Evolutionary conservation across 2,329 filamentous ascomycete species (phyloP).

Genomic region (Clonostachys byssicola): DNA sequence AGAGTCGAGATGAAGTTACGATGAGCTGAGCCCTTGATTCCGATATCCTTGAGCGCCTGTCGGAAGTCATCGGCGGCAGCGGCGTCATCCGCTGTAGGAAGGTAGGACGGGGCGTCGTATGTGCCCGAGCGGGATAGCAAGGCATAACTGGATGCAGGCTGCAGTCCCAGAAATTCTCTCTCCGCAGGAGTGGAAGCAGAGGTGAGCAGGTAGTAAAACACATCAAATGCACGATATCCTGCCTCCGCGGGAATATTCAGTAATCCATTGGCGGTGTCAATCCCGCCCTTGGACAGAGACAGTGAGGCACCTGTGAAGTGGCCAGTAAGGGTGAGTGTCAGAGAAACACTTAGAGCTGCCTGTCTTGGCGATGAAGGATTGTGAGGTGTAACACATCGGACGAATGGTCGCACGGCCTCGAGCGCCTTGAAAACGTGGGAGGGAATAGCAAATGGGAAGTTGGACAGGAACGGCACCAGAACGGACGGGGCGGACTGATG

Average conservation of each 20-base stretch:
- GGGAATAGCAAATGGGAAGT: slow-evolving; percentile 77
- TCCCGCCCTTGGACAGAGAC: slow-evolving; percentile 79
- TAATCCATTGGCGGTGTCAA: slow-evolving; percentile 78
- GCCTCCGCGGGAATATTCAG: slow-evolving; percentile 73
- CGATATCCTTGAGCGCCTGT: slow-evolving; percentile 80
- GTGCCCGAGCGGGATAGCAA: slow-evolving; percentile 81
- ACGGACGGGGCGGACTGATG: slow-evolving; percentile 86
- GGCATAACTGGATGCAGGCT: slow-evolving; percentile 70
- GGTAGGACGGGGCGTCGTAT: slow-evolving; percentile 79
- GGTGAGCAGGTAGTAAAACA: slow-evolving; percentile 94
- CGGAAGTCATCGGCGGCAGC: slow-evolving; percentile 93
- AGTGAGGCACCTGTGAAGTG: slow-evolving; percentile 72
- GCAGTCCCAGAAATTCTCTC: slow-evolving; percentile 80
- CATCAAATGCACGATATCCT: slow-evolving; percentile 91
- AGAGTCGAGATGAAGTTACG: slow-evolving; percentile 82
- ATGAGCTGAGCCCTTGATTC: slow-evolving; percentile 82
- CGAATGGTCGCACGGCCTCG: slow-evolving; percentile 78
- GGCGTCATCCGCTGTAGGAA: slow-evolving; percentile 88
- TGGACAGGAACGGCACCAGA: slow-evolving; percentile 73
- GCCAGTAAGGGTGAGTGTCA: slow-evolving; percentile 78
- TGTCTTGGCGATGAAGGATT: slow-evolving; percentile 84
- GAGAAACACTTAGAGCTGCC: slow-evolving; percentile 72
- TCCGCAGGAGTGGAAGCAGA: slow-evolving; percentile 87
- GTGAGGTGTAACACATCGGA: slow-evolving; percentile 80
- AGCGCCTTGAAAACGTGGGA: slow-evolving; percentile 73